Evolutionary conservation across 441 rosid genomes (phyloP).

Genomic region (Hura crepitans): DNA sequence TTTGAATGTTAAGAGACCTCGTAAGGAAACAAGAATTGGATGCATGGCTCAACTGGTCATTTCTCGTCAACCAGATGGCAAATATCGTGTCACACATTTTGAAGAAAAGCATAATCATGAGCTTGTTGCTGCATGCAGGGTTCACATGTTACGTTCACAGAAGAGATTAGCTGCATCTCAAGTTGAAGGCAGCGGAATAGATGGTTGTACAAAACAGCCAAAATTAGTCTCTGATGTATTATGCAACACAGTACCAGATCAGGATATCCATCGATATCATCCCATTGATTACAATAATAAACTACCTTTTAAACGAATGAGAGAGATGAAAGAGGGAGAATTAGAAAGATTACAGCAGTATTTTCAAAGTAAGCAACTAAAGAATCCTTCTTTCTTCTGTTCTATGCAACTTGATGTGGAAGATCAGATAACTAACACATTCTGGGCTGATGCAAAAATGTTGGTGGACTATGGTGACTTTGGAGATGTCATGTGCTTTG

Average conservation of each 20-base stretch:
- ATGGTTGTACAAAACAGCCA: slow-evolving; percentile 14
- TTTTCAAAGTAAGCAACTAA: slow-evolving; percentile 27
- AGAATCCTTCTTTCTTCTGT: slow-evolving; percentile 33
- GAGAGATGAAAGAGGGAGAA: slow-evolving; percentile 31
- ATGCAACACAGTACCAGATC: slow-evolving; percentile 13
- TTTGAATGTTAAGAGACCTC: slow-evolving; percentile 15
- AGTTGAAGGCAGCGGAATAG: slow-evolving; percentile 21
- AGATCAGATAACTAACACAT: slow-evolving; percentile 29
- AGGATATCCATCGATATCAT: slow-evolving; percentile 16
- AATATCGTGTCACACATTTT: slow-evolving; percentile 25
- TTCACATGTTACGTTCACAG: slow-evolving; percentile 29
- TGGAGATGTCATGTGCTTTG: slow-evolving; percentile 29
- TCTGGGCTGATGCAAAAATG: slow-evolving; percentile 30
- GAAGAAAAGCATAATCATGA: slow-evolving; percentile 31
- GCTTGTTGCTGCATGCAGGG: slow-evolving; percentile 30
- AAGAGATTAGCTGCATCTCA: slow-evolving; percentile 23
- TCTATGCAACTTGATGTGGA: slow-evolving; percentile 31
- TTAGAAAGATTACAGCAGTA: slow-evolving; percentile 28
- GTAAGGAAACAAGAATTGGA: slow-evolving; percentile 16
- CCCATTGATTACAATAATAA: slow-evolving; percentile 11
- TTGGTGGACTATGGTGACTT: slow-evolving; percentile 25
- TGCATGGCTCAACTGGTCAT: slow-evolving; percentile 27
- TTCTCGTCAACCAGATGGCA: slow-evolving; percentile 29
- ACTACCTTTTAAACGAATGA: slow-evolving; percentile 22
- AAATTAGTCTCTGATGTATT: slow-evolving; percentile 15